Evolutionary conservation across 176 grass and related monocot species (phyloP).

Genomic region (Ananas comosus): DNA sequence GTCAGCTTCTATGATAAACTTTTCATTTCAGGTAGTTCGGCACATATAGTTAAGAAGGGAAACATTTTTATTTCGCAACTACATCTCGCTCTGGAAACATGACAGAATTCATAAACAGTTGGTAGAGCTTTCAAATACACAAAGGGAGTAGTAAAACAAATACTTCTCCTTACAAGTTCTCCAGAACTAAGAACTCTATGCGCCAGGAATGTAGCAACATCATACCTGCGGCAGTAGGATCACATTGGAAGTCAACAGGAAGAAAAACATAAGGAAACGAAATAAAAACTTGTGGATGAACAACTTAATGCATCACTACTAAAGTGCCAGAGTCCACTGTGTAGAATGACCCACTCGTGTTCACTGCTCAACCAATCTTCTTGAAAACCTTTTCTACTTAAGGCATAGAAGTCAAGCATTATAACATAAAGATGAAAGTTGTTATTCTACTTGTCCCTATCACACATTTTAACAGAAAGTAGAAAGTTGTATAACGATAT

Average conservation of each 20-base stretch:
- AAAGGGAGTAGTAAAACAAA: background rate
- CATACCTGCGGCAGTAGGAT: constrained; percentile 55
- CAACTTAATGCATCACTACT: constrained; percentile 1
- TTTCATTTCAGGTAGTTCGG: too few relatives aligned
- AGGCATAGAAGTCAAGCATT: too few relatives aligned
- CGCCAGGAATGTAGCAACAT: constrained; percentile 59
- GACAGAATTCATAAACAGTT: background rate
- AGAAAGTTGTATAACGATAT: too few relatives aligned
- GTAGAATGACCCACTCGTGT: too few relatives aligned
- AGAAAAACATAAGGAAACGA: constrained; percentile 15
- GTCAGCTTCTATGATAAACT: too few relatives aligned
- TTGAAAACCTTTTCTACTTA: too few relatives aligned
- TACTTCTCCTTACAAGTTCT: constrained; percentile 63
- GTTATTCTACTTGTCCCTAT: too few relatives aligned
- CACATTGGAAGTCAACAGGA: constrained; percentile 15
- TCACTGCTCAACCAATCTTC: background rate
- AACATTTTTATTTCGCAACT: too few relatives aligned
- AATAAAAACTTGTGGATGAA: background rate
- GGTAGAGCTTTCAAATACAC: background rate
- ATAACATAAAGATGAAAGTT: too few relatives aligned
- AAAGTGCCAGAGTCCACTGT: background rate
- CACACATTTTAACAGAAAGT: too few relatives aligned
- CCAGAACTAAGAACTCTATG: constrained; percentile 49
- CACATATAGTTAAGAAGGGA: too few relatives aligned
- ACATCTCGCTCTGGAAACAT: background rate